Evolutionary conservation across 2,329 filamentous ascomycete species (phyloP).

Genomic region (Cladosporium sp.): DNA sequence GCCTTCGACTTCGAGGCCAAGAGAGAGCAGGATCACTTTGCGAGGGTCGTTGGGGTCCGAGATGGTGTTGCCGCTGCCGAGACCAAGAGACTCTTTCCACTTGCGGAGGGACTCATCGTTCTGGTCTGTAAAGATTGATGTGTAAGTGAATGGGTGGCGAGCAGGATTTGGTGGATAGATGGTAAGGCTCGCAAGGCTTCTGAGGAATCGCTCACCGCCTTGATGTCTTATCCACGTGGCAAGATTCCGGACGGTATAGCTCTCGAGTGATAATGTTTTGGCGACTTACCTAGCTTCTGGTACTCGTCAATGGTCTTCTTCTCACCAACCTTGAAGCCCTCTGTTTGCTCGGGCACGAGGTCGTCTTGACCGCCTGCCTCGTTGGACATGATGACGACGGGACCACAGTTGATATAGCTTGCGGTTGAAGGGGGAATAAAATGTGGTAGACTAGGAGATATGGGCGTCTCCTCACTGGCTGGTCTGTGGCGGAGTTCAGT

Average conservation of each 20-base stretch:
- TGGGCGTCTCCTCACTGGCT: no score
- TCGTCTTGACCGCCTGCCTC: constrained; percentile 7
- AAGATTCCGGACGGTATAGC: not conserved
- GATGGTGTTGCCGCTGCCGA: constrained; percentile 57
- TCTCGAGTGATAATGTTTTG: not conserved
- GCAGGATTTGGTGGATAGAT: constrained; percentile 26
- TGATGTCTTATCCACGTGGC: not conserved
- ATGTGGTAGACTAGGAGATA: no score
- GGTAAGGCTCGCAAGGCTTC: not conserved
- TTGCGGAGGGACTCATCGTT: constrained; percentile 92
- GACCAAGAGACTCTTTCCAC: constrained; percentile 94
- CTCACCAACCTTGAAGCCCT: constrained; percentile 97
- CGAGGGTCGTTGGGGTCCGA: constrained; percentile 67
- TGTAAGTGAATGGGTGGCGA: constrained; percentile 10
- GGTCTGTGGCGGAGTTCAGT: no score
- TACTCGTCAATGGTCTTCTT: constrained; percentile 98
- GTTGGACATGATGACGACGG: constrained; percentile 3
- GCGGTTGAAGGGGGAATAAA: no score
- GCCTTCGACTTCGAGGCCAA: constrained; percentile 79
- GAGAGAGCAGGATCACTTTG: constrained; percentile 87
- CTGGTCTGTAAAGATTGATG: constrained; percentile 44
- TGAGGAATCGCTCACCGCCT: not conserved
- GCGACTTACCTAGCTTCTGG: constrained; percentile 64
- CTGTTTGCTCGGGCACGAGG: constrained; percentile 48
- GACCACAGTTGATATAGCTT: no score